Conservation (phyloP, 2,329 filamentous ascomycete species). For the Sporothrix sp. region DNA sequence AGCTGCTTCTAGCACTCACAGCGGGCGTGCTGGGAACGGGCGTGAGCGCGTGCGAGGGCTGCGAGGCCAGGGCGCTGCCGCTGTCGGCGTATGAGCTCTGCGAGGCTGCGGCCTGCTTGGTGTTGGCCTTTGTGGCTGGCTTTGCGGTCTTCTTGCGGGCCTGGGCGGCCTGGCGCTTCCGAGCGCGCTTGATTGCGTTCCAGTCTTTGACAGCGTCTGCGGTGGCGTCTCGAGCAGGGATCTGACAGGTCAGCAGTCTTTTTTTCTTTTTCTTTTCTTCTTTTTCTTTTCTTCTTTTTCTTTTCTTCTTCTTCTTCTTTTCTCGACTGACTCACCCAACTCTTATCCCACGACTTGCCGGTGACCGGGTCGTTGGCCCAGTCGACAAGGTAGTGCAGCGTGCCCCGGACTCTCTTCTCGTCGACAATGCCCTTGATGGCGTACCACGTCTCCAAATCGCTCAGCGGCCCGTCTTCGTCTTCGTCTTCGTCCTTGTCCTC, state of each 20-base stretch:
- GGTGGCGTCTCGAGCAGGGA: conserved; percentile 22
- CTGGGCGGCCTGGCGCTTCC: not conserved
- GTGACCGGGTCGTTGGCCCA: conserved; percentile 45
- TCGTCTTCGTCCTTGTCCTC: not conserved
- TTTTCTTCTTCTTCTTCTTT: no score
- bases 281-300: no score
- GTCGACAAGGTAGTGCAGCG: conserved; percentile 41
- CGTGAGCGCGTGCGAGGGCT: not conserved
- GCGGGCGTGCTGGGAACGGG: not conserved
- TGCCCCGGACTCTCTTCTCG: conserved; percentile 25
- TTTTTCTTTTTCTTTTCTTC: not conserved
- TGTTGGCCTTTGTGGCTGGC: not conserved
- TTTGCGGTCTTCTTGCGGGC: not conserved
- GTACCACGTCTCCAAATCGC: conserved; percentile 19
- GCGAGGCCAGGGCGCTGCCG: conserved; percentile 7
- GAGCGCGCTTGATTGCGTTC: conserved; percentile 16
- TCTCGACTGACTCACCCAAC: conserved; percentile 48
- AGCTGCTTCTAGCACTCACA: not conserved
- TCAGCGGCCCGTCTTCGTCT: not conserved
- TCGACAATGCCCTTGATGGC: conserved; percentile 29
- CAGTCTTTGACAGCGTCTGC: conserved; percentile 22
- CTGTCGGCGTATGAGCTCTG: conserved; percentile 5
- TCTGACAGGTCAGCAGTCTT: not conserved
- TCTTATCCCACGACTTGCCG: conserved; percentile 36
- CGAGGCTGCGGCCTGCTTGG: not conserved